These are phyloP conservation scores for Leccinellum rugosiceps DNA, from an alignment of 768 basidiomycete species.

Conservation along the genomic window DNA sequence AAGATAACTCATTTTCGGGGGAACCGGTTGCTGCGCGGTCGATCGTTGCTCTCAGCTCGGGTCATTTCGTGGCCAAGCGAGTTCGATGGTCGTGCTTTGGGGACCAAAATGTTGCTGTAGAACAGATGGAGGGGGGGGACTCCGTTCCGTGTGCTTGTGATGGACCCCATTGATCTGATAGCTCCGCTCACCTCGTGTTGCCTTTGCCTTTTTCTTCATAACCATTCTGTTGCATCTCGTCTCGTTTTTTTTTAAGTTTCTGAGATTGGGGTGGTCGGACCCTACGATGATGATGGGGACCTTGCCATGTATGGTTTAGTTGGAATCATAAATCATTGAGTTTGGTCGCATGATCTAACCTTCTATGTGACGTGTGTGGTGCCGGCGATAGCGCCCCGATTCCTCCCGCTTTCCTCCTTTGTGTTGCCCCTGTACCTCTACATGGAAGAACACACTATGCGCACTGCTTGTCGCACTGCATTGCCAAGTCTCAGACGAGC, in stretches of 20 bases:
- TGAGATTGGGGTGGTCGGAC: not conserved
- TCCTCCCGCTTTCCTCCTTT: not conserved
- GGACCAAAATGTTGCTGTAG: not conserved
- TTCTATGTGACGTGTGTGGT: not conserved
- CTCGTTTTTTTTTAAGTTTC: not conserved
- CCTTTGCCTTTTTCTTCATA: not conserved
- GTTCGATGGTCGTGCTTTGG: not conserved
- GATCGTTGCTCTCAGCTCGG: not conserved
- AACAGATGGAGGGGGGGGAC: not conserved
- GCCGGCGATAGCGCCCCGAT: constrained; percentile 2
- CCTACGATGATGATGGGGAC: not conserved
- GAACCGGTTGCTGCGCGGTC: not conserved
- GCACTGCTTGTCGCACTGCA: not conserved
- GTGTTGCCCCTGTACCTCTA: not conserved
- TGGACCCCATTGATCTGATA: not conserved
- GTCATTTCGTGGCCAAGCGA: not conserved
- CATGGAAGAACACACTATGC: not conserved
- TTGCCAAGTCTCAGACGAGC: not conserved
- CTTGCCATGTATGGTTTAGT: constrained; percentile 1
- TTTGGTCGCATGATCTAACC: not conserved
- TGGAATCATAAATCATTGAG: not conserved
- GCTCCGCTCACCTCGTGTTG: not conserved
- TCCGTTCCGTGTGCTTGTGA: not conserved
- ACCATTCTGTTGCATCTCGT: not conserved
- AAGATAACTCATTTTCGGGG: not conserved